Conservation (phyloP, 345 rosid genomes). For the Streptanthus diversifolius region DNA sequence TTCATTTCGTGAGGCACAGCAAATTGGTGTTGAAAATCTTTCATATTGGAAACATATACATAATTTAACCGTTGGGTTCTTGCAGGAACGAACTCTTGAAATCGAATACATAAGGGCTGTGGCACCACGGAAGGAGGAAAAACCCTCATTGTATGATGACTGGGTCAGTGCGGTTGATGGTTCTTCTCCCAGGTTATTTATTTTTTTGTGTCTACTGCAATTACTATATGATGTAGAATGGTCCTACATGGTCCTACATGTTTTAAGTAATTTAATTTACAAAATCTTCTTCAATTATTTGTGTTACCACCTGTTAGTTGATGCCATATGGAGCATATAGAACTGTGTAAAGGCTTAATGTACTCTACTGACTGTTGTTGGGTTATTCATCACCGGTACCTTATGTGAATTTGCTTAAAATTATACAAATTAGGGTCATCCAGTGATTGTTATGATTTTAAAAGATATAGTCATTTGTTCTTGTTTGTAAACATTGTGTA, state of each 20-base stretch:
- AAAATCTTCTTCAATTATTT: neutral
- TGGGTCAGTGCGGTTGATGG: constrained; percentile 97
- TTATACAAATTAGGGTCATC: neutral
- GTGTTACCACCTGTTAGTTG: neutral
- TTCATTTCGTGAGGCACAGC: constrained; percentile 8
- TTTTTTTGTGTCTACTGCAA: neutral
- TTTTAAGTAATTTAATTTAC: neutral
- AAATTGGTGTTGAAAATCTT: neutral
- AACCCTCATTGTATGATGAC: constrained; percentile 81
- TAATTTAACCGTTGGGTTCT: neutral
- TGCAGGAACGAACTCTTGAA: constrained; percentile 85
- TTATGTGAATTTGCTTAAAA: neutral
- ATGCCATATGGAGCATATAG: neutral
- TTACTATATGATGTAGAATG: neutral
- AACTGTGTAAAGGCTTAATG: neutral
- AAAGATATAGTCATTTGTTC: neutral
- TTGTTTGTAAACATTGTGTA: neutral
- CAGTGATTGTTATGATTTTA: neutral
- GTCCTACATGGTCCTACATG: neutral
- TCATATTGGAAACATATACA: neutral
- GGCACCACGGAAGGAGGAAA: constrained; percentile 75
- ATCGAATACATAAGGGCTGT: constrained; percentile 90
- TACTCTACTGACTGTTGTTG: neutral
- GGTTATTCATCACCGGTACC: neutral
- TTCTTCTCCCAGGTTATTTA: constrained; percentile 58